Conservation (phyloP, 768 basidiomycete species). For the Kwoniella sp. region DNA sequence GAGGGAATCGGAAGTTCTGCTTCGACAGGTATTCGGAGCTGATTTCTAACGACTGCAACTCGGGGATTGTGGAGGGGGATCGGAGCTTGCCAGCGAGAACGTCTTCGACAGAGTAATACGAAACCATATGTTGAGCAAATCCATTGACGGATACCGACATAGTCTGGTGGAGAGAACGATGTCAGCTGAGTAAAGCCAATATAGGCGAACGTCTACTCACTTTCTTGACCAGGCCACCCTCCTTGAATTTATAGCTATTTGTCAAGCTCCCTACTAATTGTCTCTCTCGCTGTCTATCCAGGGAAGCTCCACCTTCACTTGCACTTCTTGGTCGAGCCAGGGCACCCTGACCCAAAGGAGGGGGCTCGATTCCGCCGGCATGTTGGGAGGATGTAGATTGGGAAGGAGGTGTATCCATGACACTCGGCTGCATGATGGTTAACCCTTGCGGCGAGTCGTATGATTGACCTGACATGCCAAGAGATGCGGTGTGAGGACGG, state of each 20-base stretch:
- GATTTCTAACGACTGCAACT: constrained; percentile 83
- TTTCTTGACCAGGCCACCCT: constrained; percentile 95
- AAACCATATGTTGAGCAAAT: constrained; percentile 87
- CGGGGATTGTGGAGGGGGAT: constrained; percentile 81
- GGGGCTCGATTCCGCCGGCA: constrained; percentile 10
- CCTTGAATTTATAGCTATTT: constrained; percentile 89
- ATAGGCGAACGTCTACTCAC: constrained; percentile 60
- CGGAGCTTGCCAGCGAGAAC: constrained; percentile 85
- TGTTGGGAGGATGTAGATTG: not conserved
- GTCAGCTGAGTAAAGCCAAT: not conserved
- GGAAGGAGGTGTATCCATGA: constrained; percentile 11
- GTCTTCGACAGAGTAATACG: constrained; percentile 91
- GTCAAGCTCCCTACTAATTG: constrained; percentile 86
- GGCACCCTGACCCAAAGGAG: constrained; percentile 34
- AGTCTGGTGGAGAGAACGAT: constrained; percentile 62
- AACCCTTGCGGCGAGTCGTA: constrained; percentile 5
- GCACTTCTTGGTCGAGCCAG: constrained; percentile 39
- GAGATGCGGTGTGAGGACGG: not conserved
- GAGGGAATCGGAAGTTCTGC: constrained; percentile 86
- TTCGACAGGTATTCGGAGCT: constrained; percentile 84
- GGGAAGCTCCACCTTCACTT: constrained; percentile 54
- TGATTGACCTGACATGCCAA: constrained; percentile 22
- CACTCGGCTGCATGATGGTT: constrained; percentile 6
- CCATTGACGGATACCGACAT: constrained; percentile 85
- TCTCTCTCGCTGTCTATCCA: constrained; percentile 77